Conservation (phyloP, 129 eudicot species). For the Sambucus nigra region DNA sequence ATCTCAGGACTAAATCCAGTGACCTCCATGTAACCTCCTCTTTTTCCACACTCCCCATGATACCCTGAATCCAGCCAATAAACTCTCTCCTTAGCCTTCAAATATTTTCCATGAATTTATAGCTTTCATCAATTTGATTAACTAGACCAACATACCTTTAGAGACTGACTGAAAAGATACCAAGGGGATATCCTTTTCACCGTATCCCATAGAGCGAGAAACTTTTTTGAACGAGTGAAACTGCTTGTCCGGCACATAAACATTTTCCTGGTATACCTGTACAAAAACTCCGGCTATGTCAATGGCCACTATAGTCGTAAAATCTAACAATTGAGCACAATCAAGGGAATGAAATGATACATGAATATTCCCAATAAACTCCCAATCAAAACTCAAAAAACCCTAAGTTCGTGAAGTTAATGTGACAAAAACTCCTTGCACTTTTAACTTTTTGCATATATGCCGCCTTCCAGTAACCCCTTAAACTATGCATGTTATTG, state of each 20-base stretch:
- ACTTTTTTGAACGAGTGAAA: constrained; percentile 95
- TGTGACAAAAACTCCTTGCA: no score
- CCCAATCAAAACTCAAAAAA: no score
- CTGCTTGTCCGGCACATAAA: constrained; percentile 80
- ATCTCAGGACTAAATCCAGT: constrained; percentile 91
- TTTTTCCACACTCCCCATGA: constrained; percentile 94
- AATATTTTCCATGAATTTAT: not conserved
- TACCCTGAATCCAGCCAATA: constrained; percentile 39
- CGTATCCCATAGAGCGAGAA: constrained; percentile 84
- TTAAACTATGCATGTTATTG: no score
- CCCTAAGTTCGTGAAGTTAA: no score
- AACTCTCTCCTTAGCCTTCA: not conserved
- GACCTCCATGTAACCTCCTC: constrained; percentile 99
- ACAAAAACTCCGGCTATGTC: not conserved
- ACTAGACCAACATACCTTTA: constrained; percentile 44
- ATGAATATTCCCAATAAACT: no score
- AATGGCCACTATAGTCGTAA: not conserved
- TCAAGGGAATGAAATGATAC: no score
- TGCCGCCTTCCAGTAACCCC: no score
- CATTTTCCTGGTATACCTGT: constrained; percentile 94
- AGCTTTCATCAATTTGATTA: not conserved
- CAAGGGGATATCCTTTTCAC: constrained; percentile 77
- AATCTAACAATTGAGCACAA: no score
- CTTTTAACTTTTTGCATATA: no score
- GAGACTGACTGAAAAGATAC: constrained; percentile 96